Conservation (phyloP, 192 early-diverging fungal species). For the Backusella sp. region DNA sequence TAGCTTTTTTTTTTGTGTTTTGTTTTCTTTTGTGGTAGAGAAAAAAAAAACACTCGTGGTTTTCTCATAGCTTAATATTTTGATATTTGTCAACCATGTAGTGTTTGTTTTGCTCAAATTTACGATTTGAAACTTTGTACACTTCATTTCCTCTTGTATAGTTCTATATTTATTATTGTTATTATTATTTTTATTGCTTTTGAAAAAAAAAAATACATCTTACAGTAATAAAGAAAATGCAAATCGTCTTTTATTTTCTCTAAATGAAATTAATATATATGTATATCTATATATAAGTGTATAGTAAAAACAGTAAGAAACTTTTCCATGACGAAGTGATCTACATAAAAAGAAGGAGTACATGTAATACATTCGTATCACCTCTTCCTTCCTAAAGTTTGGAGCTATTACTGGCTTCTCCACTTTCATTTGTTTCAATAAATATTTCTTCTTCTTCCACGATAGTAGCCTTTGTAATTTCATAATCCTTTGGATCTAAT, state of each 20-base stretch:
- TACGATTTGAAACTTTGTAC: constrained; percentile 4
- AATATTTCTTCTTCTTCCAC: not conserved
- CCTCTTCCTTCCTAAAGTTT: not conserved
- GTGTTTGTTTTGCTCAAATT: not conserved
- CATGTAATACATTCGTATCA: not conserved
- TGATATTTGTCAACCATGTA: not conserved
- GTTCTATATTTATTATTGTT: not conserved
- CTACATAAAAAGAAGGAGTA: not conserved
- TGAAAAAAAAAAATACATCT: not conserved
- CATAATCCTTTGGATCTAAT: not conserved
- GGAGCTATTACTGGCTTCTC: not conserved
- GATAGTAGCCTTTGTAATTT: not conserved
- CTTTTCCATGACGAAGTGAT: not conserved
- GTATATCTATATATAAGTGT: not conserved
- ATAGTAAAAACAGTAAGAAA: not conserved
- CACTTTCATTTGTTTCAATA: not conserved
- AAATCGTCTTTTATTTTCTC: not conserved
- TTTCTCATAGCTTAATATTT: not conserved
- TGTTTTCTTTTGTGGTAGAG: not conserved
- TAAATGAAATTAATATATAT: not conserved
- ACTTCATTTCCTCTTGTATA: not conserved
- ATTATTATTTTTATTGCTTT: not conserved
- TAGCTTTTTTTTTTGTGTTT: not conserved
- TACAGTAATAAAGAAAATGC: constrained; percentile 1
- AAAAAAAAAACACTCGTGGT: not conserved